A percentile compares a stretch with the other conserved stretches of the same genome.
These are phyloP conservation scores for Tuber borchii DNA, from an alignment of 495 filamentous ascomycete genomes.

Conservation along the genomic window DNA sequence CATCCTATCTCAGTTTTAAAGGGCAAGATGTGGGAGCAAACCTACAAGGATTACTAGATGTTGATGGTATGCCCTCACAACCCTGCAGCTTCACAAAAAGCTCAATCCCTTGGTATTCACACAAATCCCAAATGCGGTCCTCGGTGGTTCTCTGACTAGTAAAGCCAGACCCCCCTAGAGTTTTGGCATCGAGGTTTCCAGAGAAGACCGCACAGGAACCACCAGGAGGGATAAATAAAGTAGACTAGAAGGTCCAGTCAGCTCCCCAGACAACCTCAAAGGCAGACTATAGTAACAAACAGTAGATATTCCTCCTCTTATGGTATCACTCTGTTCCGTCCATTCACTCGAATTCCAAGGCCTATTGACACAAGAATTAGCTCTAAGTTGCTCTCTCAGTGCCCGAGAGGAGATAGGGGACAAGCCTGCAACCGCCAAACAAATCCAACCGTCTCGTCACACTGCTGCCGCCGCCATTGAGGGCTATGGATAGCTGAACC, in stretches of 20 bases:
- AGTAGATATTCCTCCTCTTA: conserved; percentile 58
- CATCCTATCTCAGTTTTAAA: conserved; percentile 9
- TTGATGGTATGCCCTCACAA: conserved; percentile 3
- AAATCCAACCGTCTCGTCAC: conserved; percentile 27
- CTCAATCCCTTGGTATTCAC: conserved; percentile 52
- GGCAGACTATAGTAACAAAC: conserved; percentile 1
- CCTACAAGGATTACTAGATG: not conserved
- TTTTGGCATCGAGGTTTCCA: conserved; percentile 64
- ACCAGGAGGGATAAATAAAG: conserved; percentile 25
- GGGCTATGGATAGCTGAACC: not conserved
- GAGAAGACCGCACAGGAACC: conserved; percentile 50
- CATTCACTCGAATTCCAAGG: conserved; percentile 57
- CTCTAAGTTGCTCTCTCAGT: not conserved
- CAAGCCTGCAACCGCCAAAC: conserved; percentile 50
- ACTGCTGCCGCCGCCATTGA: not conserved
- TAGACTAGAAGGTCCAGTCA: conserved; percentile 44
- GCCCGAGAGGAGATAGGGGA: conserved; percentile 4
- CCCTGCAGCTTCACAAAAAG: conserved; percentile 38
- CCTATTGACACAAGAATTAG: conserved; percentile 42
- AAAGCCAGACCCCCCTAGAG: conserved; percentile 79
- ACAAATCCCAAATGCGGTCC: conserved; percentile 52
- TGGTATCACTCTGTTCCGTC: conserved; percentile 62
- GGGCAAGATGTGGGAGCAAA: not conserved
- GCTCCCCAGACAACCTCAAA: conserved; percentile 45
- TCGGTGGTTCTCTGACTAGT: conserved; percentile 64